Conservation (phyloP, 441 rosid genomes). For the Populus hybrid region DNA sequence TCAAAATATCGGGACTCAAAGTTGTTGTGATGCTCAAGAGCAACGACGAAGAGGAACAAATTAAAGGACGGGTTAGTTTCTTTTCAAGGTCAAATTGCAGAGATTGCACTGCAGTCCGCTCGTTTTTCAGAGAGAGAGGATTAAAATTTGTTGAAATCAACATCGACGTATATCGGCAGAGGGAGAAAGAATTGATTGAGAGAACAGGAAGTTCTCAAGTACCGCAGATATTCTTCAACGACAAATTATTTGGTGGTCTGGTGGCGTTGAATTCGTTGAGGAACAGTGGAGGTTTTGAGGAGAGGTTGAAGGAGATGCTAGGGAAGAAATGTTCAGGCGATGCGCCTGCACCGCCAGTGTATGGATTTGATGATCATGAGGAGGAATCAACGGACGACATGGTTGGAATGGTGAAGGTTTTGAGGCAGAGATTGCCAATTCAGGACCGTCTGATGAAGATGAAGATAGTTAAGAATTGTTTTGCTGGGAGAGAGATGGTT, state of each 20-base stretch:
- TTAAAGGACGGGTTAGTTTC: constrained; percentile 56
- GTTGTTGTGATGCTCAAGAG: constrained; percentile 54
- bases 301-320: constrained; percentile 52
- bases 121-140: constrained; percentile 48
- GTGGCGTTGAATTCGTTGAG: constrained; percentile 73
- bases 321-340: constrained; percentile 43
- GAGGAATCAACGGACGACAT: constrained; percentile 43
- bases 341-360: constrained; percentile 56
- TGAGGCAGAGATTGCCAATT: constrained; percentile 70
- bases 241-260: constrained; percentile 69
- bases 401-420: constrained; percentile 41
- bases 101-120: constrained; percentile 75
- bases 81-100: constrained; percentile 81
- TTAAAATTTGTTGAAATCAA: constrained; percentile 70
- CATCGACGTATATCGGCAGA: constrained; percentile 61
- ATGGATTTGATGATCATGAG: constrained; percentile 64
- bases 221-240: constrained; percentile 89
- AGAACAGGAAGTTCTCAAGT: constrained; percentile 61
- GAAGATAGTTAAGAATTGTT: constrained; percentile 84
- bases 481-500: constrained; percentile 64
- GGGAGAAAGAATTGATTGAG: constrained; percentile 59
- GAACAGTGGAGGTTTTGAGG: constrained; percentile 59
- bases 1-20: constrained; percentile 67
- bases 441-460: constrained; percentile 80
- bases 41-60: constrained; percentile 26